Conservation (phyloP, 2,329 filamentous ascomycete species). For the Trichoderma asperellum region DNA sequence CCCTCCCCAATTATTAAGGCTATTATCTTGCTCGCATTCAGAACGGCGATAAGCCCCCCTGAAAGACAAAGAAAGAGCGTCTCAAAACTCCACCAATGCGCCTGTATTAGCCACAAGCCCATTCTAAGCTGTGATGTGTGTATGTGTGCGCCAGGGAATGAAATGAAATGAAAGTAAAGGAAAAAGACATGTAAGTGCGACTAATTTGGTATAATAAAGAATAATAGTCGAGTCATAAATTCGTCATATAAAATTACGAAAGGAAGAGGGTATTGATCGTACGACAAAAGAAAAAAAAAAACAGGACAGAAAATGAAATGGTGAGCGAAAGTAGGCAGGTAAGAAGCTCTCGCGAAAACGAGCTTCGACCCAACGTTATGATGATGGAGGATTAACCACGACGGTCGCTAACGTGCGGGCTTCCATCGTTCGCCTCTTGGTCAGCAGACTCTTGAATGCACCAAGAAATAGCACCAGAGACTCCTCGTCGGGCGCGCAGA, state of each 20-base stretch:
- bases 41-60: neutral
- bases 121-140: slow-evolving; percentile 3
- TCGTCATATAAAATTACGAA: slow-evolving; percentile 8
- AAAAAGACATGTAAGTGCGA: slow-evolving; percentile 5
- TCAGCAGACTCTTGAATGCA: slow-evolving; percentile 83
- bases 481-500: slow-evolving; percentile 81
- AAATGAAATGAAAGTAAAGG: neutral
- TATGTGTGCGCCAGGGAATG: neutral
- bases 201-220: slow-evolving; percentile 12
- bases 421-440: slow-evolving; percentile 68
- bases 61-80: neutral
- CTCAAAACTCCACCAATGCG: neutral
- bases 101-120: slow-evolving; percentile 7
- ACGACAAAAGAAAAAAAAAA: neutral
- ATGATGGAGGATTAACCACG: slow-evolving; percentile 23
- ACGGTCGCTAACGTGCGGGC: slow-evolving; percentile 43
- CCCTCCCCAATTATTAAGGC: slow-evolving; percentile 1
- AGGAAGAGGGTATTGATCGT: slow-evolving; percentile 8
- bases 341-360: neutral
- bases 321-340: neutral
- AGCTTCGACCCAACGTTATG: neutral
- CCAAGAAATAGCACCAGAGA: slow-evolving; percentile 81
- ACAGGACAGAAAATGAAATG: neutral
- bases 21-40: neutral
- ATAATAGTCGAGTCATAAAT: slow-evolving; percentile 21